These are phyloP conservation scores for Microbotryomycetes sp. DNA, from an alignment of 1,284 basidiomycete genomes.

Conservation along the genomic window DNA sequence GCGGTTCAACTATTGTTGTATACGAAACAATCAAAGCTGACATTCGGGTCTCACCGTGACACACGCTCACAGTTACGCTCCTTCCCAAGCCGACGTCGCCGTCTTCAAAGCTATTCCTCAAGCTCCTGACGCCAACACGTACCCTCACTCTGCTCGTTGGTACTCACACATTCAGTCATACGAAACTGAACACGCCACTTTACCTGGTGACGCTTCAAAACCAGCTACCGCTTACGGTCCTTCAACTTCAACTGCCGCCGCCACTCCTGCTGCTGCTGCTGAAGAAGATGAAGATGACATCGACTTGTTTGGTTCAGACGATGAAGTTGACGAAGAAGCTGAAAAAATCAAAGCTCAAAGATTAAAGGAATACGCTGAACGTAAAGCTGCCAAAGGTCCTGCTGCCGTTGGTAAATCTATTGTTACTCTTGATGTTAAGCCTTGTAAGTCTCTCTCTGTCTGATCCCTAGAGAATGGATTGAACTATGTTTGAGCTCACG, in stretches of 20 bases:
- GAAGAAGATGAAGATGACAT: slow-evolving; percentile 66
- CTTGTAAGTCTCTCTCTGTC: slow-evolving; percentile 46
- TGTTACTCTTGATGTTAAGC: slow-evolving; percentile 95
- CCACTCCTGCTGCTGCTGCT: slow-evolving; percentile 49
- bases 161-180: slow-evolving; percentile 90
- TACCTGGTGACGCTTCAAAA: slow-evolving; percentile 74
- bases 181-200: slow-evolving; percentile 63
- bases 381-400: slow-evolving; percentile 46
- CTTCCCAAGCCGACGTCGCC: slow-evolving; percentile 93
- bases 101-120: slow-evolving; percentile 74
- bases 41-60: background rate
- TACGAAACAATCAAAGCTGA: slow-evolving; percentile 15
- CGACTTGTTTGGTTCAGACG: slow-evolving; percentile 84
- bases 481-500: no score
- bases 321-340: slow-evolving; percentile 83
- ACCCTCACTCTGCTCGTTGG: slow-evolving; percentile 84
- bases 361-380: slow-evolving; percentile 88
- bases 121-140: slow-evolving; percentile 58
- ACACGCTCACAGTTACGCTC: slow-evolving; percentile 63
- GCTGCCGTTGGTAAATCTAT: slow-evolving; percentile 89
- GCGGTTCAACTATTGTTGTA: background rate
- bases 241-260: slow-evolving; percentile 39
- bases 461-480: no score
- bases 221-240: slow-evolving; percentile 52
- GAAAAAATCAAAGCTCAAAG: slow-evolving; percentile 93